Base-by-base conservation (phyloP, 116 monocot genomes). In the Iris pallida region DNA sequence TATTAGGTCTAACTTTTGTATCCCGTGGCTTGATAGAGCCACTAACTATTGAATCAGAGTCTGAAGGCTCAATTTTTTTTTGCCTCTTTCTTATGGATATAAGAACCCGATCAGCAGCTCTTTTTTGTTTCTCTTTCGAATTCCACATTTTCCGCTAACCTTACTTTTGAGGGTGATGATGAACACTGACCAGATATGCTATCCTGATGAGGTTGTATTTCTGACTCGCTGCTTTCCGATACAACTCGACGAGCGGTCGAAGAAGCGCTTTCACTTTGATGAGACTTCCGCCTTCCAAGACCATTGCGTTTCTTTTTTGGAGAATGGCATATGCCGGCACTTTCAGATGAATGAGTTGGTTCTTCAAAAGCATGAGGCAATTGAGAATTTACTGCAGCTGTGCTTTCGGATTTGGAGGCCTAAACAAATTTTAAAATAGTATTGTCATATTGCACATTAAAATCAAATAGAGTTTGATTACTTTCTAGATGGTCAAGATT, bases 171-270 rank as follows among this genome's bases (percentile, higher is more conserved):
- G 9, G 85, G 79, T 40, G 77, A 77, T 62, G 79, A 65, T 68
- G 84, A 71, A 14, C 66, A 53, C 46, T 71, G 69, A 57, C 66
- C 60, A 53, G 77, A 75, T 64, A 45, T 63, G 64, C 30, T 46
- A 66, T 80, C 76, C 56, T 75, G 71, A 47, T 45, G 61, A 59
- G 80, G 75, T 54, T 47, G 82, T 60, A 88, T 78, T 82, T 95
- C 95, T 64, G 95, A 95, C 59, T 91, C 95, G 49, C 86, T 91
- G 61, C 89, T 92, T 57, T 96, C 92, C 18, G 86, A 85, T 68
- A 63, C 71, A 84, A 71, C 57, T 78, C 72, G 30, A 61, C n/a
- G 80, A 61, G 88, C 91, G 84, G 77, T 88, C 79, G 90, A 95
- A 67, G 94, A 94, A 73, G 81, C 81, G 59, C 84, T 84, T 79